These are phyloP conservation scores for Cryphonectria nitschkei DNA, from an alignment of 2,329 filamentous ascomycete genomes.

Conservation along the genomic window DNA sequence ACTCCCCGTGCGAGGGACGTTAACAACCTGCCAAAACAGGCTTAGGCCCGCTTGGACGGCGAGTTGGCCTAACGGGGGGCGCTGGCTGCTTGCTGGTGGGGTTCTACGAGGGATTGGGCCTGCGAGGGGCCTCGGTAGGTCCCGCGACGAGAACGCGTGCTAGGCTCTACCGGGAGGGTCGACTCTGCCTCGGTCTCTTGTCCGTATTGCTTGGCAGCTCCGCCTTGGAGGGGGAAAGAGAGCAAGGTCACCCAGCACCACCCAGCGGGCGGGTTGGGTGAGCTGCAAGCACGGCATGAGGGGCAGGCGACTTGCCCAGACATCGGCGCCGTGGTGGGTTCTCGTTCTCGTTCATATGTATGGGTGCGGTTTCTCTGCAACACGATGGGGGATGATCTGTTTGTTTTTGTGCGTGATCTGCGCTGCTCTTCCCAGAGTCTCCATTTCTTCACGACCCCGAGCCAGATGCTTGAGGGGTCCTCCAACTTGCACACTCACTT, in stretches of 20 bases:
- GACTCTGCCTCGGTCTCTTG: conserved; percentile 9
- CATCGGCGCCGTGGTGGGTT: neutral
- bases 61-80: neutral
- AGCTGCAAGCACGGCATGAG: neutral
- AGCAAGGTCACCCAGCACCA: neutral
- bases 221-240: neutral
- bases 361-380: too few relatives aligned
- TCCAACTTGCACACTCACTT: too few relatives aligned
- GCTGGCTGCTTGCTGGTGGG: neutral
- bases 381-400: too few relatives aligned
- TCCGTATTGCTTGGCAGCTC: neutral
- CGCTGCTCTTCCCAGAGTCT: neutral
- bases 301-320: neutral
- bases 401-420: neutral
- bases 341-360: too few relatives aligned
- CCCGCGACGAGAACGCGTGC: conserved; percentile 4
- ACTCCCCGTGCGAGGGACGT: neutral
- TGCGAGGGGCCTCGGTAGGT: neutral
- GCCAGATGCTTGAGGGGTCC: neutral
- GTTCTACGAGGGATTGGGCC: neutral
- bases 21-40: conserved; percentile 19
- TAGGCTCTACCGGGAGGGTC: conserved; percentile 28
- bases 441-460: neutral
- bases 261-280: neutral
- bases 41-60: neutral